These are phyloP conservation scores for Cucumis melo DNA, from an alignment of 306 rosid species.

Conservation along the genomic window DNA sequence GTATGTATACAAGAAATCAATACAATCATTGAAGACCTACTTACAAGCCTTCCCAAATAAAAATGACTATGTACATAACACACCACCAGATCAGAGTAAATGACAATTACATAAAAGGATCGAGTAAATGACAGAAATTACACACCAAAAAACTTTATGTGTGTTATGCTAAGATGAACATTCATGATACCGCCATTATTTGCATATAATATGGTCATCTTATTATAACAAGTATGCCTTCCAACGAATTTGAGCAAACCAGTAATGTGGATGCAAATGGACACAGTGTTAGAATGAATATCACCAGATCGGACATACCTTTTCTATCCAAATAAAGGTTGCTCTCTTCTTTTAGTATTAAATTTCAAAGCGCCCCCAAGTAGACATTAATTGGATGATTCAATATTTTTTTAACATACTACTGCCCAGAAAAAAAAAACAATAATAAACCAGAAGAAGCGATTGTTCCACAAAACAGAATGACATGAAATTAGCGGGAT, in stretches of 20 bases:
- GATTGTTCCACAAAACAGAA: not conserved
- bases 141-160: too few species aligned
- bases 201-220: not conserved
- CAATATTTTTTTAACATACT: not conserved
- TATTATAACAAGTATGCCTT: not conserved
- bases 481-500: not conserved
- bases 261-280: not conserved
- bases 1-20: slow-evolving; percentile 22
- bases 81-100: slow-evolving; percentile 16
- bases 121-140: too few species aligned
- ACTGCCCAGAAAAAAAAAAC: not conserved
- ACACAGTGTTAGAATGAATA: not conserved
- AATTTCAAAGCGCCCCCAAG: not conserved
- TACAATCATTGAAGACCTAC: slow-evolving; percentile 38
- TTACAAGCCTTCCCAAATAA: slow-evolving; percentile 26
- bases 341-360: not conserved
- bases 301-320: not conserved
- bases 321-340: not conserved
- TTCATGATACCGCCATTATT: not conserved
- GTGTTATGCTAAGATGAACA: not conserved
- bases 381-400: not conserved
- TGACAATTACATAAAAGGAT: too few species aligned
- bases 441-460: not conserved
- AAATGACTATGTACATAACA: slow-evolving; percentile 3
- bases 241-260: not conserved